Percentiles rank a stretch among this genome's conserved stretches.
phyloP scores from a whole-genome alignment of 805 yeast genomes.

The Candida jianshihensis region DNA sequence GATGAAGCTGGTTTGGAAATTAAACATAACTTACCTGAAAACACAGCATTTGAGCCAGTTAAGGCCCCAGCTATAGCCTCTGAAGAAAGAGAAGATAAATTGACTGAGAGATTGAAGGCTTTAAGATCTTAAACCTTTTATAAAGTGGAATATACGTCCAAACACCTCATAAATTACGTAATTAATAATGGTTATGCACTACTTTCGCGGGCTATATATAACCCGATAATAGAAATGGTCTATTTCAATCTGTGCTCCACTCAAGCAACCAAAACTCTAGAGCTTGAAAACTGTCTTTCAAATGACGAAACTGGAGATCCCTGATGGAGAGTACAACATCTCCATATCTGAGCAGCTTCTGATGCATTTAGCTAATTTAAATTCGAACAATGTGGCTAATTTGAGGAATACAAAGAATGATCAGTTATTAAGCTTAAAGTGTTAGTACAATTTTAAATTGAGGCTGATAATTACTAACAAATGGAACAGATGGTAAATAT shows the following conservation, averaged over 20 bases:
- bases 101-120: constrained; percentile 86
- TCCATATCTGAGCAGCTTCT: constrained; percentile 14
- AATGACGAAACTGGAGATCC: constrained; percentile 5
- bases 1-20: constrained; percentile 96
- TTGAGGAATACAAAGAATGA: constrained; percentile 6
- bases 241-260: no score
- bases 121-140: constrained; percentile 39
- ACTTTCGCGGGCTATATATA: no score
- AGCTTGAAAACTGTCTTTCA: no score
- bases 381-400: background rate
- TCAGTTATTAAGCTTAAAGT: constrained; percentile 17
- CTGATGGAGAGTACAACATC: constrained; percentile 22
- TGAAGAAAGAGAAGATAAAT: constrained; percentile 76
- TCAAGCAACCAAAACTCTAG: no score
- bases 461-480: constrained; percentile 1
- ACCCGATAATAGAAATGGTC: no score
- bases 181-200: no score
- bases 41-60: constrained; percentile 47
- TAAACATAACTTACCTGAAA: constrained; percentile 64
- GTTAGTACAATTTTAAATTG: constrained; percentile 9
- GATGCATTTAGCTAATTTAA: constrained; percentile 3
- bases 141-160: no score
- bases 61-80: constrained; percentile 35
- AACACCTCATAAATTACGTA: no score
- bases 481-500: constrained; percentile 6